Conservation (phyloP, 2,329 filamentous ascomycete genomes). For the Dothiorella sarmentorum region DNA sequence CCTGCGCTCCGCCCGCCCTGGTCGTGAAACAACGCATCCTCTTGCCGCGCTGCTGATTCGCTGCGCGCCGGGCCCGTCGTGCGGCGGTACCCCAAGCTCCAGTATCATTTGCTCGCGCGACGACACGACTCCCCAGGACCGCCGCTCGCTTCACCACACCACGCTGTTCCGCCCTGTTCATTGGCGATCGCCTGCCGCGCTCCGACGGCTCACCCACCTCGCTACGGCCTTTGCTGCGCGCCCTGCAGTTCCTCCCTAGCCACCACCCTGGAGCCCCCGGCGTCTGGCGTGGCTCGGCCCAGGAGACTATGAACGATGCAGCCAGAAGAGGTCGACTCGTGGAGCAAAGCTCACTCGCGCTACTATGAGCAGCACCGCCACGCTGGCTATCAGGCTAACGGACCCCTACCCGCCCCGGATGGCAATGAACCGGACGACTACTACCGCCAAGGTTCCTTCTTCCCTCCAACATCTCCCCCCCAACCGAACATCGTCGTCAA, state of each 20-base stretch:
- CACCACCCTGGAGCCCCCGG: slow-evolving; percentile 19
- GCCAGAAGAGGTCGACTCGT: slow-evolving; percentile 16
- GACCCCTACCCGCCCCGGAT: slow-evolving; percentile 17
- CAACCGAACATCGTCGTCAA: slow-evolving; percentile 17
- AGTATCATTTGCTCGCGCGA: slow-evolving; percentile 18
- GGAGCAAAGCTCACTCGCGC: slow-evolving; percentile 14
- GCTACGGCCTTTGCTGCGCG: slow-evolving; percentile 4
- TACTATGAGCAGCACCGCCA: slow-evolving; percentile 11
- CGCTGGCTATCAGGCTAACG: slow-evolving; percentile 7
- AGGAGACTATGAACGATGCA: slow-evolving; percentile 18
- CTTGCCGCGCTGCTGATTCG: slow-evolving; percentile 19
- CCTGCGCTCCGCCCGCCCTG: slow-evolving; percentile 13
- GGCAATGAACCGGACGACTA: slow-evolving; percentile 16
- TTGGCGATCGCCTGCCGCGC: slow-evolving; percentile 17
- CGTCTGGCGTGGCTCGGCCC: slow-evolving; percentile 19
- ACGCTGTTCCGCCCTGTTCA: slow-evolving; percentile 6
- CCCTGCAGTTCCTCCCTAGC: slow-evolving; percentile 4
- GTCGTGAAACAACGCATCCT: slow-evolving; percentile 19
- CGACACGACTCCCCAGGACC: slow-evolving; percentile 15
- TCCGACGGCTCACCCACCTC: slow-evolving; percentile 11
- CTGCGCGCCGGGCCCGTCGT: slow-evolving; percentile 12
- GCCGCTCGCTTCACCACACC: slow-evolving; percentile 15
- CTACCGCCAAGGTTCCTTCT: slow-evolving; percentile 16
- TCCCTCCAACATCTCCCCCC: slow-evolving; percentile 1
- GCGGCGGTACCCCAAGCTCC: slow-evolving; percentile 17